Evolutionary conservation across 2,329 filamentous ascomycete genomes (phyloP).

Genomic region (Exophiala sp.): DNA sequence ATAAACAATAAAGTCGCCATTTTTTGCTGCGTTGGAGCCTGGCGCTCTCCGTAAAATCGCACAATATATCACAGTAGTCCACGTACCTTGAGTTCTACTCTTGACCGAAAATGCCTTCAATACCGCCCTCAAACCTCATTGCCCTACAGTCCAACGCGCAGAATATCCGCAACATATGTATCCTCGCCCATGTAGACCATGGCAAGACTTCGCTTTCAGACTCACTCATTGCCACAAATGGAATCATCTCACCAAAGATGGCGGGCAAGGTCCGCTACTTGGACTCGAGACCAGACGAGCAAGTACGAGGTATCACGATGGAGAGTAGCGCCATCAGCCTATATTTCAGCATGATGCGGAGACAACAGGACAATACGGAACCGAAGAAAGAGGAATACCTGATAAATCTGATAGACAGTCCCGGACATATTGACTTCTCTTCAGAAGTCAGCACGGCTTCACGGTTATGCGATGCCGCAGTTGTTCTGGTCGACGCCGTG

Average conservation of each 20-base stretch:
- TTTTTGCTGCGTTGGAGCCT: too few species aligned
- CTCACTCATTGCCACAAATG: constrained; percentile 94
- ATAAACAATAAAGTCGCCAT: too few species aligned
- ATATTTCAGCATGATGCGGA: constrained; percentile 86
- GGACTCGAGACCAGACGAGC: constrained; percentile 93
- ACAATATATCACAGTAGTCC: too few species aligned
- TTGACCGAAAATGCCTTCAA: constrained; percentile 70
- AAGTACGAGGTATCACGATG: constrained; percentile 98
- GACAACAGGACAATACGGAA: constrained; percentile 57
- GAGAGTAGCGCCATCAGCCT: constrained; percentile 97
- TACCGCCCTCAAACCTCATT: constrained; percentile 85
- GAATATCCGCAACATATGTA: constrained; percentile 95
- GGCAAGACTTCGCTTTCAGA: constrained; percentile 97
- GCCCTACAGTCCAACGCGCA: constrained; percentile 82
- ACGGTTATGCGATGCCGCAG: constrained; percentile 85
- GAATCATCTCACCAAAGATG: constrained; percentile 96
- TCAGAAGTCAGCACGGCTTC: constrained; percentile 97
- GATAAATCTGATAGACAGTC: constrained; percentile 96
- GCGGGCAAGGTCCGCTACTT: constrained; percentile 97
- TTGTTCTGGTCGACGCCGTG: constrained; percentile 92
- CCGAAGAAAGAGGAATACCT: constrained; percentile 83
- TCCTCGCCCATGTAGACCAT: constrained; percentile 94
- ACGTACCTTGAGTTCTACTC: too few species aligned
- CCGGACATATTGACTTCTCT: constrained; percentile 97
- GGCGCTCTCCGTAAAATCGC: too few species aligned